Evolutionary conservation across 2,329 filamentous ascomycete species (phyloP).

Genomic region (Epichloe sylvatica): DNA sequence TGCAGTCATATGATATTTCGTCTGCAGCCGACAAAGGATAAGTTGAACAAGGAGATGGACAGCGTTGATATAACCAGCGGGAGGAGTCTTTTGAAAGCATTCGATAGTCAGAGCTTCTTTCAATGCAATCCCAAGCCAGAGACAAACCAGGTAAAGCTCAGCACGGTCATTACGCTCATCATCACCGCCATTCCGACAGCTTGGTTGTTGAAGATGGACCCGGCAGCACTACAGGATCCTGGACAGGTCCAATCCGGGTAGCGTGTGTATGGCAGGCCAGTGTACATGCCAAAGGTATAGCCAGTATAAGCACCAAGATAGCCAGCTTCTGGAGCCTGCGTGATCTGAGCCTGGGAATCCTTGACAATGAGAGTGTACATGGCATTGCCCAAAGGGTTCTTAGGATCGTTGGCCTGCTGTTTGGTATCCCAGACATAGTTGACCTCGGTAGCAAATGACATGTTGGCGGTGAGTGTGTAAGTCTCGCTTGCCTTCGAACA

Average conservation of each 20-base stretch:
- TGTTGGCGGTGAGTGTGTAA: conserved; percentile 50
- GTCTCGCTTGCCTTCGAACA: conserved; percentile 37
- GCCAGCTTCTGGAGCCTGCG: conserved; percentile 37
- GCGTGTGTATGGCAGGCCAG: conserved; percentile 34
- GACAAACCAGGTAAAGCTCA: conserved; percentile 53
- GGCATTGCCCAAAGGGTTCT: conserved; percentile 35
- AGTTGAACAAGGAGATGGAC: background rate
- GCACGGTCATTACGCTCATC: conserved; percentile 42
- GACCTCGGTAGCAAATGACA: conserved; percentile 39
- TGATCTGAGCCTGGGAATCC: conserved; percentile 40
- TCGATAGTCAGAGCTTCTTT: background rate
- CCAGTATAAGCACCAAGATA: conserved; percentile 36
- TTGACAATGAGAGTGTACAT: conserved; percentile 49
- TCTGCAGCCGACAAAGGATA: background rate
- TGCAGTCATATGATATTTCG: background rate
- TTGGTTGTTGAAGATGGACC: conserved; percentile 31
- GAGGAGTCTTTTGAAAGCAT: background rate
- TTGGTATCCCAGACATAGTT: conserved; percentile 46
- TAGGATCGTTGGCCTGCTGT: conserved; percentile 30
- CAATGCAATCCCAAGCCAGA: conserved; percentile 31
- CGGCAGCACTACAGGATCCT: conserved; percentile 42
- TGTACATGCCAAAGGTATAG: conserved; percentile 47
- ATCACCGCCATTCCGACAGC: conserved; percentile 36
- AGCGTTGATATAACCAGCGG: background rate
- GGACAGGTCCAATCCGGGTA: conserved; percentile 40